Evolutionary conservation across 805 yeast species (phyloP).

Genomic region (Kregervanrija pseudodelftensis): DNA sequence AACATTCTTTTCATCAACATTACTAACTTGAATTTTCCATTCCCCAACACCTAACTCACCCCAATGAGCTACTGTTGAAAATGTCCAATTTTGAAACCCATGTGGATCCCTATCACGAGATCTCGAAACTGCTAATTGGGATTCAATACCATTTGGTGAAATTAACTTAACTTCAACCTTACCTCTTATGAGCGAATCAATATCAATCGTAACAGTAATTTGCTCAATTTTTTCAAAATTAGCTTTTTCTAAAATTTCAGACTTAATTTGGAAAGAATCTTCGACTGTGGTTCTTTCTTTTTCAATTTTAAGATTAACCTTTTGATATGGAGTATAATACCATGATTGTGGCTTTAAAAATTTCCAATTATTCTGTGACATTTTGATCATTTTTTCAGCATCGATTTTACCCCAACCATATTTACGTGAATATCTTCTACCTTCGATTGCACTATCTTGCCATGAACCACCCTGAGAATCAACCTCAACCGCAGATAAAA

Average conservation of each 20-base stretch:
- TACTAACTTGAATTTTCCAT: conserved; percentile 70
- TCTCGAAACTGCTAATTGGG: conserved; percentile 68
- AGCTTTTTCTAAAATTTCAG: conserved; percentile 41
- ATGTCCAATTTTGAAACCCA: conserved; percentile 81
- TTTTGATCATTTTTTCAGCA: conserved; percentile 63
- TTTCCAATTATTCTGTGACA: conserved; percentile 68
- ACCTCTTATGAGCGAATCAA: conserved; percentile 63
- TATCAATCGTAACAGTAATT: conserved; percentile 71
- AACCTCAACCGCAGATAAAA: conserved; percentile 63
- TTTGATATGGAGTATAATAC: conserved; percentile 43
- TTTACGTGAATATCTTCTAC: conserved; percentile 68
- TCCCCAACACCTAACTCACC: conserved; percentile 75
- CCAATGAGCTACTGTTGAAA: conserved; percentile 98
- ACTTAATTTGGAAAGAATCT: conserved; percentile 38
- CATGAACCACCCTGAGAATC: conserved; percentile 62
- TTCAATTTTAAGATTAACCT: conserved; percentile 25
- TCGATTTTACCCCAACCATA: conserved; percentile 93
- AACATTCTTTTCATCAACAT: conserved; percentile 30
- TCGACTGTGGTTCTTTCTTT: conserved; percentile 19
- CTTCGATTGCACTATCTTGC: conserved; percentile 59
- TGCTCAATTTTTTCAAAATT: conserved; percentile 78
- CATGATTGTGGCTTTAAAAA: conserved; percentile 86
- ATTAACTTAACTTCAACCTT: conserved; percentile 52
- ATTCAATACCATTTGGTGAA: conserved; percentile 71
- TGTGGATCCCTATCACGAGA: conserved; percentile 42